Base-by-base conservation (phyloP, 345 rosid genomes). In the Sisymbrium altissimum region DNA sequence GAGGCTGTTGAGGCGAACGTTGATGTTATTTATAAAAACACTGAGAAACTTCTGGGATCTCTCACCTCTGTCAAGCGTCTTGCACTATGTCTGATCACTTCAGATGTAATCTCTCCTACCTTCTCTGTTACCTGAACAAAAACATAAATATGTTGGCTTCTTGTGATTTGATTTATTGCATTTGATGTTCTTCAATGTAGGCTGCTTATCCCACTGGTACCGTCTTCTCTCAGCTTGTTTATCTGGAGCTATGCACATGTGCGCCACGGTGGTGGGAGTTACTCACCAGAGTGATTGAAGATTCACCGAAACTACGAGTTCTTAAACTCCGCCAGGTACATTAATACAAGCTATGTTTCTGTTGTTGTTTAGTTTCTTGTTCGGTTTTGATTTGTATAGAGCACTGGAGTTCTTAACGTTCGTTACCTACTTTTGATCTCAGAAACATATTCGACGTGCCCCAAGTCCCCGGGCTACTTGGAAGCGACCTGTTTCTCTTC, bases 181-280 rank as follows among this genome's bases (percentile, higher is more conserved):
- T 4, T 13, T 58, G 19, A 8, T 66, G 52, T 60, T 50, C 7
- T 65, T 36, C 4, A 33, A 35, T 76, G 75, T 71, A 76, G 80
- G 75, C 75, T 70, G 71, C 71, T 62, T 76, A 76, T 55, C 66
- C 75, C 0, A 5, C 59, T 44, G 80, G 75, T 63, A 70, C 65
- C 4, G 3, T 70, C 44, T 76, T 76, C 80, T 63, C 75, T 55
- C 29, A 70, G 43, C 80, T 76, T 63, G 66, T 70, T 62, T 44
- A 76, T 69, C 53, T 76, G 12, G 75, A 69, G 33, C 44, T 76
- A 38, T 76, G 80, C 73, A 69, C 75, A 63, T 76, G 80, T 70
- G 75, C 66, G 5, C 73, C 75, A 18, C 75, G 40, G 15, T 76
- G 80, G 80, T 62, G 75, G 75, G 75, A 76, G 36, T 27, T 76